A percentile compares a stretch with the other conserved stretches of the same genome.
Conservation (phyloP, 768 basidiomycete genomes). For the Cantharellus cinnabarinus region DNA sequence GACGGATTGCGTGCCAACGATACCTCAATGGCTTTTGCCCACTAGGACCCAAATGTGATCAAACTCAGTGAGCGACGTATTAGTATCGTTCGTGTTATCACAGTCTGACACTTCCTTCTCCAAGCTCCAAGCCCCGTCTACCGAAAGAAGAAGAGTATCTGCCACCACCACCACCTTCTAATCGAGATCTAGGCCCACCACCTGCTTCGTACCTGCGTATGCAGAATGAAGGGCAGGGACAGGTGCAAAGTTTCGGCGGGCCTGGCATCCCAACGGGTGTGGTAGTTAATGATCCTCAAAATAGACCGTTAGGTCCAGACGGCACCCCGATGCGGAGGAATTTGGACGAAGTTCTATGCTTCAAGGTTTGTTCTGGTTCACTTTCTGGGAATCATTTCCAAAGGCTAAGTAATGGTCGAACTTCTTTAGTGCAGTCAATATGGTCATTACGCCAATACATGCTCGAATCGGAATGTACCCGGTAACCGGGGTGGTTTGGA, state of each 20-base stretch:
- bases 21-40: slow-evolving; percentile 92
- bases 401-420: slow-evolving; percentile 3
- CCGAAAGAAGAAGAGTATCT: slow-evolving; percentile 59
- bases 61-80: slow-evolving; percentile 55
- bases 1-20: slow-evolving; percentile 73
- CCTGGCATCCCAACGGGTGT: slow-evolving; percentile 15
- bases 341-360: slow-evolving; percentile 66
- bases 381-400: neutral
- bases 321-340: slow-evolving; percentile 32
- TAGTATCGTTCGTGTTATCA: slow-evolving; percentile 6
- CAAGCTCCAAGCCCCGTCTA: slow-evolving; percentile 56
- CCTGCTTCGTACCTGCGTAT: slow-evolving; percentile 81
- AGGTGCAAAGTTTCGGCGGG: slow-evolving; percentile 13
- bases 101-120: slow-evolving; percentile 6
- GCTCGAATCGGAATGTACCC: slow-evolving; percentile 75
- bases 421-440: slow-evolving; percentile 57
- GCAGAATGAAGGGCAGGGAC: slow-evolving; percentile 42
- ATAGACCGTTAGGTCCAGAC: slow-evolving; percentile 17
- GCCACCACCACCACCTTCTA: slow-evolving; percentile 51
- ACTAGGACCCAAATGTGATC: slow-evolving; percentile 65
- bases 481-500: slow-evolving; percentile 77
- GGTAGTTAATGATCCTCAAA: neutral
- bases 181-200: slow-evolving; percentile 70
- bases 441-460: slow-evolving; percentile 91
- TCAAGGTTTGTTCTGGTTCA: slow-evolving; percentile 32